Conservation (phyloP, 2,329 filamentous ascomycete genomes). For the Dactylella cylindrospora region DNA sequence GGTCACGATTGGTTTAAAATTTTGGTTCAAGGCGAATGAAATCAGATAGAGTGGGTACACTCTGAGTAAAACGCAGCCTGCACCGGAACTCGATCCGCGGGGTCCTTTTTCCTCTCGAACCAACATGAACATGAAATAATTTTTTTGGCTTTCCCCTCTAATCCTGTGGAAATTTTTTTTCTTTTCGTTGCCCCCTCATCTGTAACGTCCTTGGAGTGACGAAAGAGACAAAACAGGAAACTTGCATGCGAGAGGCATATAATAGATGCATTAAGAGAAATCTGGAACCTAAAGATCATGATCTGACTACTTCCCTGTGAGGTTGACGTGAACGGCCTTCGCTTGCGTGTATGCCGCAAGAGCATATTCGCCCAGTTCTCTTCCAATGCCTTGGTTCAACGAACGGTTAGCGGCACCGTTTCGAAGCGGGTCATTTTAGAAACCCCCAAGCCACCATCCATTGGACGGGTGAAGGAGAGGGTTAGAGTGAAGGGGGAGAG, state of each 20-base stretch:
- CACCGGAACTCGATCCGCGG: slow-evolving; percentile 29
- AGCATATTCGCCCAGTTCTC: slow-evolving; percentile 52
- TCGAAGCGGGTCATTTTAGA: neutral
- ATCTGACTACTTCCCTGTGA: slow-evolving; percentile 17
- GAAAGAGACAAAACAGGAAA: neutral
- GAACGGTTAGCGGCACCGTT: slow-evolving; percentile 15
- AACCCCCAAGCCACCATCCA: neutral
- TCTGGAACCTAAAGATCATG: slow-evolving; percentile 20
- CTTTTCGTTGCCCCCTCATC: too few relatives aligned
- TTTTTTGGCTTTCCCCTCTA: too few relatives aligned
- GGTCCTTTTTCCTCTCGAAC: too few relatives aligned
- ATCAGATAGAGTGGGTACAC: slow-evolving; percentile 11
- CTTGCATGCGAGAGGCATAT: slow-evolving; percentile 32
- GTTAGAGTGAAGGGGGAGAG: neutral
- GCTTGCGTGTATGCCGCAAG: slow-evolving; percentile 54
- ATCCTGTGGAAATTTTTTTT: slow-evolving; percentile 4
- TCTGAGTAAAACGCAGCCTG: slow-evolving; percentile 28
- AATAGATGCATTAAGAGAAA: slow-evolving; percentile 28
- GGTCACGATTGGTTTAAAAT: slow-evolving; percentile 40
- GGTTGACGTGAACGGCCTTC: slow-evolving; percentile 54
- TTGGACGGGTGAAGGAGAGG: neutral
- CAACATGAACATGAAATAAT: slow-evolving; percentile 2
- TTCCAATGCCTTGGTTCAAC: slow-evolving; percentile 54
- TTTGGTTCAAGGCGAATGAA: slow-evolving; percentile 31
- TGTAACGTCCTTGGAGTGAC: too few relatives aligned